Percentiles rank a stretch among this genome's conserved stretches.
These are phyloP conservation scores for Trichomonascaceae sp. DNA, from an alignment of 1,139 yeast genomes.

Conservation along the genomic window DNA sequence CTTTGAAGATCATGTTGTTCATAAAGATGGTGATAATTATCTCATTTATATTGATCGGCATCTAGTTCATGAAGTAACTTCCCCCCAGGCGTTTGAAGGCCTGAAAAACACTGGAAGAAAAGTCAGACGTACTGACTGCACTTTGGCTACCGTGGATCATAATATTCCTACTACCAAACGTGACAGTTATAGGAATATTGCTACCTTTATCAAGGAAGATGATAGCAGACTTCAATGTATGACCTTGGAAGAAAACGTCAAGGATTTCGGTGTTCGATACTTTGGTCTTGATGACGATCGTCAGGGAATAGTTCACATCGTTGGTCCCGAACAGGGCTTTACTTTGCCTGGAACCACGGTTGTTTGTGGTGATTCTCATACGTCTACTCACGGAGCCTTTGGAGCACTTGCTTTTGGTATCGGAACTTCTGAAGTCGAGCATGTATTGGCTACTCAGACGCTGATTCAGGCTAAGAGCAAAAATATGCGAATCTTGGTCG, in stretches of 20 bases:
- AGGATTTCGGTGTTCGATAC: conserved; percentile 79
- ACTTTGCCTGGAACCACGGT: conserved; percentile 98
- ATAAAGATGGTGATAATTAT: conserved; percentile 77
- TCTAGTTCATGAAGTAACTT: conserved; percentile 94
- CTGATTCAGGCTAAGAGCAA: conserved; percentile 90
- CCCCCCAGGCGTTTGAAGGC: conserved; percentile 98
- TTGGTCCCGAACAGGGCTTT: conserved; percentile 98
- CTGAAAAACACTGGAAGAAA: conserved; percentile 76
- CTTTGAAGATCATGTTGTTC: conserved; percentile 88
- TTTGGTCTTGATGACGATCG: conserved; percentile 92
- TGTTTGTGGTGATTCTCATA: conserved; percentile 98
- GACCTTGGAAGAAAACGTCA: conserved; percentile 88
- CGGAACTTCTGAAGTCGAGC: conserved; percentile 98
- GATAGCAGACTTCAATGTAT: conserved; percentile 89
- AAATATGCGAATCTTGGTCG: conserved; percentile 84
- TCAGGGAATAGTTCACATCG: conserved; percentile 97
- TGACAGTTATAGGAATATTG: conserved; percentile 62
- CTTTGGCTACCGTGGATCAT: conserved; percentile 96
- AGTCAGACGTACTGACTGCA: conserved; percentile 91
- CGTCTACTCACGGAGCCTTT: conserved; percentile 97
- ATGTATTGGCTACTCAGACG: conserved; percentile 95
- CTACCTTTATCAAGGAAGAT: conserved; percentile 79
- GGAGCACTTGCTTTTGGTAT: conserved; percentile 98
- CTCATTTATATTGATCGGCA: conserved; percentile 92
- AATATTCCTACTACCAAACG: conserved; percentile 92